Base-by-base conservation (phyloP, 2,329 filamentous ascomycete species). In the Magnaporthiopsis rhizophila region DNA sequence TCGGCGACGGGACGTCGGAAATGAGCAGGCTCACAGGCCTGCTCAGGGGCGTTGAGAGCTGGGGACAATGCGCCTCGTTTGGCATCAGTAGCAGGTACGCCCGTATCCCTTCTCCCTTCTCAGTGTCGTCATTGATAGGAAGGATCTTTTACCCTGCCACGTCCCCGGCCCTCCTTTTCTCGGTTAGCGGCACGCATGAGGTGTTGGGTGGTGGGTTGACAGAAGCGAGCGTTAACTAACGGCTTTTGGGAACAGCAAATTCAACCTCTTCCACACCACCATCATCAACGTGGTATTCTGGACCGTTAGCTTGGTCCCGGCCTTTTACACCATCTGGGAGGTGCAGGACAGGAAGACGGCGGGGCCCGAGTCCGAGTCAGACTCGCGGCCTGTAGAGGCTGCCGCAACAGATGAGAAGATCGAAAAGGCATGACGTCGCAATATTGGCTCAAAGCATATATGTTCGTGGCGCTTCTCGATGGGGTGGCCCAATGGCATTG, bases 251-350 rank as follows among this genome's bases (percentile, higher is more conserved):
- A n/a, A 15, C 38, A 69, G 69, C 68, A 67, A 67, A 58, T 70
- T 70, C 59, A 69, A 68, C n/a, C 69, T 67, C 2, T 68, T 69
- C n/a, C 69, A 69, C 63, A 70, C 69, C 24, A 67, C 66, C 2
- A 66, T 70, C 34, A 70, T 70, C 64, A 69, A 70, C 38, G 65
- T 69, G 21, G 66, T 69, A 15, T 66, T 70, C 34, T 70, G 69
- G 69, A 68, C 67, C 5, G 45, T 70, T 24, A 69, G 68, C 56
- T 58, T 70, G 56, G 65, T 69, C 26, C 69, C 69, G 1, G 69
- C 68, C 3, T 57, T 64, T 3, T 59, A 67, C 26, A 64, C 67
- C 1, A 66, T 70, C 59, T 70, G 68, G 68, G 65, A 65, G 24
- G 65, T 70, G 4, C 59, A 70, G 63, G 69, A 67, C 45, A 58